A percentile compares a stretch with the other conserved stretches of the same genome.
phyloP scores from a whole-genome alignment of 306 rosid genomes.

The Begonia peltatifolia region DNA sequence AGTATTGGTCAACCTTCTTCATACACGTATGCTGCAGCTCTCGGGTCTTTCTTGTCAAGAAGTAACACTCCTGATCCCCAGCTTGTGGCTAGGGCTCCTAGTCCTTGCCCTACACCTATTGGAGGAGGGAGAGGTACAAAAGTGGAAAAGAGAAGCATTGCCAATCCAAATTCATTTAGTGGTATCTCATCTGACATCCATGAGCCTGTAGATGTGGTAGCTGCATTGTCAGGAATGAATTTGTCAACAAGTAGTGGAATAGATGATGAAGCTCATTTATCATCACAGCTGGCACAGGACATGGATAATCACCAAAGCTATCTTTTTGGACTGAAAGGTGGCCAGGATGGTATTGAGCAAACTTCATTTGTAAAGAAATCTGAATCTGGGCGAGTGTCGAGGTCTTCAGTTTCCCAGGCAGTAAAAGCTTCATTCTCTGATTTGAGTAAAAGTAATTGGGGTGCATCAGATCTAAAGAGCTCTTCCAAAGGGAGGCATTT shows the following conservation, averaged over 20 bases:
- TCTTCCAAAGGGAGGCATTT: slow-evolving; percentile 37
- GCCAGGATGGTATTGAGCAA: slow-evolving; percentile 53
- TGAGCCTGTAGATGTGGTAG: slow-evolving; percentile 59
- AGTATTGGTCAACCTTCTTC: slow-evolving; percentile 49
- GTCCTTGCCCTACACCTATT: slow-evolving; percentile 85
- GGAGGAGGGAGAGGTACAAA: slow-evolving; percentile 66
- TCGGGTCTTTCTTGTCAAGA: slow-evolving; percentile 75
- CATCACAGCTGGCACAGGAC: slow-evolving; percentile 53
- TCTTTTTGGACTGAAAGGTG: slow-evolving; percentile 66
- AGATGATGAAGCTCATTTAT: slow-evolving; percentile 42
- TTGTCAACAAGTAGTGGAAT: slow-evolving; percentile 41
- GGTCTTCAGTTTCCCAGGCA: slow-evolving; percentile 18
- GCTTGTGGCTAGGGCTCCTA: slow-evolving; percentile 69
- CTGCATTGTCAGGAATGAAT: slow-evolving; percentile 72
- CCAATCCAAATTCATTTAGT: slow-evolving; percentile 46
- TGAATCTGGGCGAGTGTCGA: slow-evolving; percentile 38
- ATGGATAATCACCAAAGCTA: slow-evolving; percentile 43
- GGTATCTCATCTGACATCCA: slow-evolving; percentile 44
- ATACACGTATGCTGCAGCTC: slow-evolving; percentile 70
- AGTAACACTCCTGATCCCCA: slow-evolving; percentile 93
- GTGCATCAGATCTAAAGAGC: slow-evolving; percentile 18
- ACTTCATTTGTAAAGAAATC: slow-evolving; percentile 50
- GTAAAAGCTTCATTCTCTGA: slow-evolving; percentile 30
- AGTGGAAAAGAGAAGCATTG: slow-evolving; percentile 51
- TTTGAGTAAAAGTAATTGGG: slow-evolving; percentile 34